Base-by-base conservation (phyloP, 169 alveolate species). In the Plasmodium sp. region DNA sequence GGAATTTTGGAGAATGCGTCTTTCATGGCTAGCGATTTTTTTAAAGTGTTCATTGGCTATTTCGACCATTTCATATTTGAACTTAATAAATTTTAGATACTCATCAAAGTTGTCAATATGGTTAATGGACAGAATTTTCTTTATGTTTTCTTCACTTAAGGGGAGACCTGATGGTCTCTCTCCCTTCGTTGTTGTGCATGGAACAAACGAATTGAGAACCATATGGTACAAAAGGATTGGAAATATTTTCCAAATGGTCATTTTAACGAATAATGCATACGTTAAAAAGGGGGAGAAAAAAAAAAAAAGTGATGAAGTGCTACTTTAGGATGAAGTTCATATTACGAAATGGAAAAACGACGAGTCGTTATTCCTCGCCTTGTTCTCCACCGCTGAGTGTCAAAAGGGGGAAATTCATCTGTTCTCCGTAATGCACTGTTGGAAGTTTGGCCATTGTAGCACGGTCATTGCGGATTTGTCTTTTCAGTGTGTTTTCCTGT, bases 131-230 rank as follows among this genome's bases (percentile, higher is more conserved):
- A 80, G n/a, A 80, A 80, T 3, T 80, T 80, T 80, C 1, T 80
- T 80, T 80, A 41, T 33, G 36, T 80, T 27, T 80, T 80, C 71
- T n/a, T 80, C 74, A 80, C 71, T 80, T 43, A 80, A 27, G 84
- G 74, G 74, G 56, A 45, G 41, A n/a, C 84, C 84, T 12, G 33
- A 80, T 51, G 33, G 7, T 7, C n/a, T 14, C 34, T 39, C 27
- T 12, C 12, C 71, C 27, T 43, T 39, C 1, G 41, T 22, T 80
- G 62, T 27, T 80, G 71, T 5, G 56, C 51, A 43, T 27, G 22
- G 71, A 80, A 80, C 9, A 41, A 39, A 80, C 51, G 58, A 80
- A 80, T 5, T 16, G 33, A 18, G 39, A 43, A 16, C 71, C 16
- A 80, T n/a, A 45, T 43, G 33, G 34, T 27, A 80, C 84, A 45